Evolutionary conservation across 805 yeast genomes (phyloP), one percentile per base, ranked within the genome.

Genomic region (Ogataea chonburiensis): DNA sequence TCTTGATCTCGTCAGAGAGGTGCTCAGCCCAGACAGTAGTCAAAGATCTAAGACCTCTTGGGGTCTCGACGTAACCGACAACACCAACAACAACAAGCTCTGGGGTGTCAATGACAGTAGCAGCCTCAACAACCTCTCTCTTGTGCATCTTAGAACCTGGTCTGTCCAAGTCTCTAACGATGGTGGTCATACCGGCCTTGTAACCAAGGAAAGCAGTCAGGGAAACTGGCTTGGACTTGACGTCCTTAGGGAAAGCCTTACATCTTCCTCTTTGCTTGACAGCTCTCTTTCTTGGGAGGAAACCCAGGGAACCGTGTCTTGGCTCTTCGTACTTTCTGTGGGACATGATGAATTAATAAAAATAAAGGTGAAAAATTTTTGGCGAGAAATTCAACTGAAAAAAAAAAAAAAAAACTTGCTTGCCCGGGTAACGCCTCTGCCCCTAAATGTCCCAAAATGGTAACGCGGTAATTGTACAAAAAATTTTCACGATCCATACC

Each of bases 101-200:
- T 71, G 98, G 98, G 64, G 98, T 86, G 81, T 93, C 98, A 60
- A 93, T 96, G 64, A 93, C 95, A 61, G 98, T 79, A 71, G 93
- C 96, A 64, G 98, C 98, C 82, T 93, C 98, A 56, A 93, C 98
- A 61, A 93, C 81, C 80, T 93, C 98, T 77, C 98, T 94, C 94
- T 93, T 93, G 96, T 93, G 97, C 96, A 91, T 88, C 82, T 93
- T 93, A 70, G 98, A 93, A 72, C 98, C 98, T 77, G 98, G 98
- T 79, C 98, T 86, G 91, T 93, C 97, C 70, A 93, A 84, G 78
- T 93, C 98, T 80, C 98, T 89, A 68, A 93, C 98, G 63, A 88
- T 87, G 76, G 98, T 93, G 76, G 98, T 82, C 98, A 93, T 93
- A 87, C 99, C 99, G 61, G 98, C 98, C 82, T 76, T 76, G 96